Percentiles rank a stretch among this genome's conserved stretches.
Conservation (phyloP, 2,329 filamentous ascomycete species). For the Penicillium sp. region DNA sequence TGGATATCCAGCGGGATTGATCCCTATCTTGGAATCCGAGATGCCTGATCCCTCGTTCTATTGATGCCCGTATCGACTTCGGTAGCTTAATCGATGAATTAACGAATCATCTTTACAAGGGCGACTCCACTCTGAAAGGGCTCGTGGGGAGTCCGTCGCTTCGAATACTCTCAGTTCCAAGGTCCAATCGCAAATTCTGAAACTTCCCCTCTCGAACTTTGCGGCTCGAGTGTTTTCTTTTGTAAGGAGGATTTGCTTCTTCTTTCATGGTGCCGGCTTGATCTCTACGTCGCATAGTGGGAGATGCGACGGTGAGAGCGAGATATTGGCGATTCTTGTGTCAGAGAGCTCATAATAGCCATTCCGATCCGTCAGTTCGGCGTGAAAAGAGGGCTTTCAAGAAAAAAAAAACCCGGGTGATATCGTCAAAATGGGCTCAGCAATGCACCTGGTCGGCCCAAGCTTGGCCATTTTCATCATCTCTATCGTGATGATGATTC, state of each 20-base stretch:
- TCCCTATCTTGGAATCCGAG: neutral
- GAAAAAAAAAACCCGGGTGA: neutral
- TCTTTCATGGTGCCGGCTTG: neutral
- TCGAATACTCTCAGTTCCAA: neutral
- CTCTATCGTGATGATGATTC: conserved; percentile 26
- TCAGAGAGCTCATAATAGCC: neutral
- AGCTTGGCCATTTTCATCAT: conserved; percentile 30
- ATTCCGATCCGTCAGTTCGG: neutral
- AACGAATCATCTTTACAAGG: neutral
- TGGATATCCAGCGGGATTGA: neutral
- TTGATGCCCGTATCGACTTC: conserved; percentile 5
- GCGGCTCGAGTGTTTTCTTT: neutral
- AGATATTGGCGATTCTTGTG: neutral
- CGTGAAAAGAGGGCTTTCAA: neutral
- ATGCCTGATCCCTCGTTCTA: neutral
- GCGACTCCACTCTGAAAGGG: neutral
- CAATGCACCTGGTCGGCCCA: conserved; percentile 28
- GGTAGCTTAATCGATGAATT: conserved; percentile 8
- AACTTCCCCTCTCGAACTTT: neutral
- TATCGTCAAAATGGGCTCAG: conserved; percentile 16
- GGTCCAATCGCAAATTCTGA: neutral
- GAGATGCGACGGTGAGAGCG: neutral
- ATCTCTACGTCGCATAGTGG: neutral
- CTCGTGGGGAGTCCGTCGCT: conserved; percentile 7
- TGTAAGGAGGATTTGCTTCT: neutral